phyloP scores from a whole-genome alignment of 192 early-diverging fungal species.

The Linderina pennispora region DNA sequence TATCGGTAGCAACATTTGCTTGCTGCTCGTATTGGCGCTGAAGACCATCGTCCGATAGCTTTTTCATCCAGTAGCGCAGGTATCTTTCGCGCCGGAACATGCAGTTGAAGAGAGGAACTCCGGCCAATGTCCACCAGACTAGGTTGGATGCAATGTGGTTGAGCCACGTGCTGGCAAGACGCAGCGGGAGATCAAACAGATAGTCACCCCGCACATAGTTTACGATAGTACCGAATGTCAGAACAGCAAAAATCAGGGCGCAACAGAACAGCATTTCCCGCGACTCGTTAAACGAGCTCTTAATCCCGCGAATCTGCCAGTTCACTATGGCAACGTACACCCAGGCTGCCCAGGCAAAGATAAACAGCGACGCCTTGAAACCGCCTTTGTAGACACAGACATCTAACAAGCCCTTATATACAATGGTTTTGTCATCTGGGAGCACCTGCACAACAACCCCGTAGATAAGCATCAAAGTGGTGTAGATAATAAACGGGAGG shows the following conservation, averaged over 20 bases:
- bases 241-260: conserved; percentile 5
- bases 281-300: conserved; percentile 38
- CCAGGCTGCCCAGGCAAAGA: conserved; percentile 13
- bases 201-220: not conserved
- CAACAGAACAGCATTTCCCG: conserved; percentile 24
- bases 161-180: not conserved
- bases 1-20: too few species aligned
- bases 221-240: conserved; percentile 8
- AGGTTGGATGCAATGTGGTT: not conserved
- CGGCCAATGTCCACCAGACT: not conserved
- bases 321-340: conserved; percentile 7
- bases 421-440: not conserved
- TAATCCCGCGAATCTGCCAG: conserved; percentile 23
- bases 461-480: conserved; percentile 2
- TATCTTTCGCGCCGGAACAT: not conserved
- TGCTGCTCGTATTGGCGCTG: conserved; percentile 16
- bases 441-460: conserved; percentile 15
- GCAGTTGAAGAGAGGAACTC: not conserved
- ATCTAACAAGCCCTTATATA: conserved; percentile 9
- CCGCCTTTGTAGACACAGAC: conserved; percentile 1
- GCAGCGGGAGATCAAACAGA: not conserved
- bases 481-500: conserved; percentile 7
- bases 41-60: not conserved
- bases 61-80: not conserved
- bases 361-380: conserved; percentile 15